Evolutionary conservation across 2,329 filamentous ascomycete genomes (phyloP), one percentile per base, ranked within the genome.

Genomic region (Beauveria medogensis): DNA sequence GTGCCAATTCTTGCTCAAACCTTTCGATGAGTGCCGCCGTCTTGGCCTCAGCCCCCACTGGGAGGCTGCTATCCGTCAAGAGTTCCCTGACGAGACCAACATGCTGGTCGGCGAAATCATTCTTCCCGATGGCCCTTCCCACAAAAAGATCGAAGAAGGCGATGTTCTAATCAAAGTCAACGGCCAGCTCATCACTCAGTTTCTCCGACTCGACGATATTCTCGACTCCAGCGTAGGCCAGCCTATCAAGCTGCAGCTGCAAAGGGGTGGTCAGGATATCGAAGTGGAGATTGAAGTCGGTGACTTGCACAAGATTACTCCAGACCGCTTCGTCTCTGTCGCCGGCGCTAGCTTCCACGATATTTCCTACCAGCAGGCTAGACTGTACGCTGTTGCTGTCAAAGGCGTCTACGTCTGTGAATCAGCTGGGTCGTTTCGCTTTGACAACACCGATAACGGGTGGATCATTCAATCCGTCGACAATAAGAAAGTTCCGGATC

Each of bases 31-130:
- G 73, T 97, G 94, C 73, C 87, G 93, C 59, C 84, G 94, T 63
- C 80, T 99, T 12, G 94, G 94, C 8, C 79, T 99, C 63, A 91
- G 85, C 2, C 82, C 92, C 0, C 83, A 91, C 56, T 95, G 91
- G 87, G 94, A 99, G 77, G 88, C 90, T 43, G 86, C 88, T 61
- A 86, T 96, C 64, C 87, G 94, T 40, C 85, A 89, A 67, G 80
- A 85, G 28, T 96, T 96, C 66, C 94, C 95, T 1, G 89, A 90
- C 67, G 94, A 97, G 76, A 97, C 92, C 26, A 95, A 94, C 70
- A 92, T 99, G 91, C 83, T 99, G 30, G 93, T 97, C 14, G 93
- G 92, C 22, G 95, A 99, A 76, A 96, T 97, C 63, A 87, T 97
- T 16, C 82, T 99, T 9, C 93, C 94, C 0, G 86, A 92, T 67